phyloP scores from a whole-genome alignment of 1,139 yeast species.

The Blastobotrys apis region DNA sequence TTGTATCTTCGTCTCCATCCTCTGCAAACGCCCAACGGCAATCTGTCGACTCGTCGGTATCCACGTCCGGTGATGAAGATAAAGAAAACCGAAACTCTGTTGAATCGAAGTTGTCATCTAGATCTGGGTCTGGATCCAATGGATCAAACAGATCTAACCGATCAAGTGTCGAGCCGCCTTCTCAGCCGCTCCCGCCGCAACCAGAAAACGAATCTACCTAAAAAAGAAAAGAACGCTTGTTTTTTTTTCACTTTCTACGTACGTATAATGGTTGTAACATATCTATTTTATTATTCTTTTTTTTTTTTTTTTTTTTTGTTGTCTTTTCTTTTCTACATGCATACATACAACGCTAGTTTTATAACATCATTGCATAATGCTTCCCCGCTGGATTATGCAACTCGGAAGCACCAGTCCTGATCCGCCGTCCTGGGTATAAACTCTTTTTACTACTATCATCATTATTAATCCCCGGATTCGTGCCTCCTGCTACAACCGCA shows the following conservation, averaged over 20 bases:
- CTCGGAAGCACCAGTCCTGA: constrained; percentile 25
- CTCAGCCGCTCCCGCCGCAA: constrained; percentile 8
- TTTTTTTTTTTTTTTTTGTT: background rate
- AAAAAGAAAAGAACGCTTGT: background rate
- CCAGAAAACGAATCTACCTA: background rate
- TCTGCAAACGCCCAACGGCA: constrained; percentile 4
- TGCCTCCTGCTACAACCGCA: constrained; percentile 12
- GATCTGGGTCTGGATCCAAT: background rate
- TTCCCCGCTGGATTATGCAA: constrained; percentile 29
- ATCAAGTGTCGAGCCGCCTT: constrained; percentile 5
- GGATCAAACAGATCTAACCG: background rate
- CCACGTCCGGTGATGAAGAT: background rate
- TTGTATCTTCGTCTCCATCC: constrained; percentile 19
- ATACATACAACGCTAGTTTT: background rate
- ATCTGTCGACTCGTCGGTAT: constrained; percentile 3
- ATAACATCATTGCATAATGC: constrained; percentile 24
- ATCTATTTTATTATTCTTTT: background rate
- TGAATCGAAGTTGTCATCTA: background rate
- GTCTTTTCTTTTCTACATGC: background rate
- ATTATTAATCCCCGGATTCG: background rate
- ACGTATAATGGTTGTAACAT: background rate
- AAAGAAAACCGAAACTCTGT: background rate
- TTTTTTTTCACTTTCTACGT: background rate
- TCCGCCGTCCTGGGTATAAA: constrained; percentile 14
- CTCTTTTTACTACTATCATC: background rate